Evolutionary conservation across 2,329 filamentous ascomycete genomes (phyloP).

Genomic region (Claviceps sp.): DNA sequence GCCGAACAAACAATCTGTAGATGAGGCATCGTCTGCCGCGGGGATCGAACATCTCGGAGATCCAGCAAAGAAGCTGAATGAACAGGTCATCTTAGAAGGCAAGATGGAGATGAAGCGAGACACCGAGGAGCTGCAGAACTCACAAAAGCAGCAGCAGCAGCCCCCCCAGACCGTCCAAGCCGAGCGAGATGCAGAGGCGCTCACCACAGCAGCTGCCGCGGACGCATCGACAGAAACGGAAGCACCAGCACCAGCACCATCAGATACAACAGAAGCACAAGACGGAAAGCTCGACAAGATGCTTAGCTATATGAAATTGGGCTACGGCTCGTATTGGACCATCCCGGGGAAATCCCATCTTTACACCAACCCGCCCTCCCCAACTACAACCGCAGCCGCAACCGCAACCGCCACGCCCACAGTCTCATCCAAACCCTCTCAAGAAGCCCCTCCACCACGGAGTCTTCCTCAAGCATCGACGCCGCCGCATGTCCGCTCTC

Average conservation of each 20-base stretch:
- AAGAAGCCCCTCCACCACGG: not conserved
- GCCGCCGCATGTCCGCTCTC: constrained; percentile 3
- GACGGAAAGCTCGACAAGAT: constrained; percentile 37
- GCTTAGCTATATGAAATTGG: constrained; percentile 51
- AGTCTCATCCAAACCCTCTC: constrained; percentile 2
- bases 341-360: constrained; percentile 19
- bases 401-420: constrained; percentile 2
- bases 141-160: too few species aligned
- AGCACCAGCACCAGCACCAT: not conserved
- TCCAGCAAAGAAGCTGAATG: not conserved
- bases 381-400: constrained; percentile 5
- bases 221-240: not conserved
- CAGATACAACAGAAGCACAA: constrained; percentile 10
- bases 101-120: not conserved
- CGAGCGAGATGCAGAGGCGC: not conserved
- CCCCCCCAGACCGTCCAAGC: not conserved
- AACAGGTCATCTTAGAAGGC: not conserved
- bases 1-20: constrained; percentile 8
- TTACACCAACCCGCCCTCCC: constrained; percentile 7
- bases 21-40: not conserved
- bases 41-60: not conserved
- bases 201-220: not conserved
- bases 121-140: not conserved
- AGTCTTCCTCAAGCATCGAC: not conserved
- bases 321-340: constrained; percentile 55